Evolutionary conservation across 2,329 filamentous ascomycete species (phyloP).

Genomic region (Colletotrichum navitas): DNA sequence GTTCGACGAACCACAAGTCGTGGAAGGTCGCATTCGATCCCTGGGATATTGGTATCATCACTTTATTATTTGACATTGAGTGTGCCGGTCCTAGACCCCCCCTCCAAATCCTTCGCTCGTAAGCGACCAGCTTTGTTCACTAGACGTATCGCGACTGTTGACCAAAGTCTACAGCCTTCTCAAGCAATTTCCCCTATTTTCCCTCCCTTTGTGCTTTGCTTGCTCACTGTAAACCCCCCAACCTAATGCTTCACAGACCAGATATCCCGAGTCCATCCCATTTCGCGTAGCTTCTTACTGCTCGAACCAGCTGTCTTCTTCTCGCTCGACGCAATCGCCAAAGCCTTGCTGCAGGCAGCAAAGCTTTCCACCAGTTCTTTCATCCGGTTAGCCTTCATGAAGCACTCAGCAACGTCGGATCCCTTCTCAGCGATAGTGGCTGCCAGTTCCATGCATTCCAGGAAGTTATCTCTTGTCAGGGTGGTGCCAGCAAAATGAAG

Average conservation of each 20-base stretch:
- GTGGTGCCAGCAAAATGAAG: conserved; percentile 83
- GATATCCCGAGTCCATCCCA: conserved; percentile 73
- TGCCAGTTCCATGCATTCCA: conserved; percentile 90
- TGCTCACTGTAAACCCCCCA: neutral
- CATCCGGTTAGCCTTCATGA: conserved; percentile 76
- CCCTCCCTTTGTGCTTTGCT: neutral
- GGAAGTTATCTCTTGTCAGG: conserved; percentile 79
- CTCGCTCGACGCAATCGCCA: conserved; percentile 68
- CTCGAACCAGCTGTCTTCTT: conserved; percentile 63
- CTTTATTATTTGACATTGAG: neutral
- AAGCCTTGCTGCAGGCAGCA: conserved; percentile 81
- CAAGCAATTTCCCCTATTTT: neutral
- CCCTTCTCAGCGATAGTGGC: conserved; percentile 78
- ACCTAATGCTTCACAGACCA: conserved; percentile 67
- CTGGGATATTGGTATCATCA: neutral
- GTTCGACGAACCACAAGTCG: neutral
- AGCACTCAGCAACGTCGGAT: conserved; percentile 74
- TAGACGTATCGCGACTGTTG: conserved; percentile 14
- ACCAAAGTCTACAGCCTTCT: neutral
- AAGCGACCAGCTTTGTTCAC: conserved; percentile 10
- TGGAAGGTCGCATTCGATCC: neutral
- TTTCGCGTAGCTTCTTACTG: conserved; percentile 71
- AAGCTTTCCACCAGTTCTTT: conserved; percentile 82
- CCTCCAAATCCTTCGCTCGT: conserved; percentile 13
- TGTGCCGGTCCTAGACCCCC: conserved; percentile 8